Conservation (phyloP, 1,284 basidiomycete species). For the Fistulina hepatica region DNA sequence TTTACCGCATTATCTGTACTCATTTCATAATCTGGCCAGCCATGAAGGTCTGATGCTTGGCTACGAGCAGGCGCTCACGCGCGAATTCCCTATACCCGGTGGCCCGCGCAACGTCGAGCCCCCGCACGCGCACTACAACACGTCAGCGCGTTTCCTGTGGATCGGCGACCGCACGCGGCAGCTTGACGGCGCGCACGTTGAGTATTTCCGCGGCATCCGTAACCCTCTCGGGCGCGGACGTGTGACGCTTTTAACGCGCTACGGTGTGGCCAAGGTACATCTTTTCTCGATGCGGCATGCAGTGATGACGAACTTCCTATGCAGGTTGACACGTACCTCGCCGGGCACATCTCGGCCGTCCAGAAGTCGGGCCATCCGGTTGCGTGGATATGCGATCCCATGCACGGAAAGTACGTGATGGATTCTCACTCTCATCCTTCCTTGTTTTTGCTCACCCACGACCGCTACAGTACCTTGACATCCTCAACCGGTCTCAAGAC, state of each 20-base stretch:
- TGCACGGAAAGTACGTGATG: conserved; percentile 81
- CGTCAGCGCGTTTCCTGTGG: conserved; percentile 93
- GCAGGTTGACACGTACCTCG: conserved; percentile 68
- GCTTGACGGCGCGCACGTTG: conserved; percentile 86
- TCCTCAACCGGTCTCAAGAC: conserved; percentile 77
- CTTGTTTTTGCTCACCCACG: neutral
- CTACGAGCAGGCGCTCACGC: conserved; percentile 89
- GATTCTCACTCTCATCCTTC: neutral
- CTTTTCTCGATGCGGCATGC: neutral
- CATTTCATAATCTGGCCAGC: conserved; percentile 28
- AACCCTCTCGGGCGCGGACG: conserved; percentile 90
- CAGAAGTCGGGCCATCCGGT: conserved; percentile 76
- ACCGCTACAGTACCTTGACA: conserved; percentile 57
- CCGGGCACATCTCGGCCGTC: conserved; percentile 79
- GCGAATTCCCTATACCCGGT: conserved; percentile 37
- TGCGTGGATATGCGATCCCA: conserved; percentile 93
- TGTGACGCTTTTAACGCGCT: conserved; percentile 87
- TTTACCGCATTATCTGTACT: conserved; percentile 7
- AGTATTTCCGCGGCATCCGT: conserved; percentile 89
- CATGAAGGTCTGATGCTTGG: conserved; percentile 92
- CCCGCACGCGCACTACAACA: conserved; percentile 56
- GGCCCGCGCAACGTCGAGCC: conserved; percentile 6
- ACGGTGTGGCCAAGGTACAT: conserved; percentile 76
- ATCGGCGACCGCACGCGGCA: conserved; percentile 96
- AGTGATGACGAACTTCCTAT: neutral